These are phyloP conservation scores for Coffea canephora DNA, from an alignment of 257 asterid genomes.

Conservation along the genomic window DNA sequence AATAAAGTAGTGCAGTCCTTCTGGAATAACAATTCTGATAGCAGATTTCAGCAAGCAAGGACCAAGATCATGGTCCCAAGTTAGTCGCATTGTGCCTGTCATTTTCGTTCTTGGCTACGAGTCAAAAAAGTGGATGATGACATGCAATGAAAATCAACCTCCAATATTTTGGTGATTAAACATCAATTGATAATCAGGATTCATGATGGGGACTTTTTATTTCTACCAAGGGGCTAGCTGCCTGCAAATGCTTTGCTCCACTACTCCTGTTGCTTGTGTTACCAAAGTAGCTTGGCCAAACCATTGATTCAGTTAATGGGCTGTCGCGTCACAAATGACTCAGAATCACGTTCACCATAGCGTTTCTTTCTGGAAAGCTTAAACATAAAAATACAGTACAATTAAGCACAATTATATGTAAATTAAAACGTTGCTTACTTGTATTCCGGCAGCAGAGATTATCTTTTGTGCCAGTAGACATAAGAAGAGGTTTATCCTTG, in stretches of 20 bases:
- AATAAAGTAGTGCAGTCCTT: not conserved
- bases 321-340: conserved; percentile 9
- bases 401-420: not conserved
- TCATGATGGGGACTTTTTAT: not conserved
- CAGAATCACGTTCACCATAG: not conserved
- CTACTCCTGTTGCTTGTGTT: conserved; percentile 5
- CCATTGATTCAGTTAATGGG: not conserved
- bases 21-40: not conserved
- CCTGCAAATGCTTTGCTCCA: not conserved
- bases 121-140: not conserved
- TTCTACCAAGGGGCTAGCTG: not conserved
- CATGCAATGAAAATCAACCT: not conserved
- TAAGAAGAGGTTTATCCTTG: not conserved
- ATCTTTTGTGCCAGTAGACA: not conserved
- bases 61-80: not conserved
- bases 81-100: not conserved
- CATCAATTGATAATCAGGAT: not conserved
- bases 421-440: not conserved
- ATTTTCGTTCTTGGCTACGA: not conserved
- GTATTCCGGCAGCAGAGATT: not conserved
- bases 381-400: not conserved
- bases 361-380: not conserved
- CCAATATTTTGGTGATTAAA: not conserved
- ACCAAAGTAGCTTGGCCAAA: not conserved
- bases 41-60: not conserved